Conservation (phyloP, 2,329 filamentous ascomycete genomes). For the Ilyonectria mors-panacis region DNA sequence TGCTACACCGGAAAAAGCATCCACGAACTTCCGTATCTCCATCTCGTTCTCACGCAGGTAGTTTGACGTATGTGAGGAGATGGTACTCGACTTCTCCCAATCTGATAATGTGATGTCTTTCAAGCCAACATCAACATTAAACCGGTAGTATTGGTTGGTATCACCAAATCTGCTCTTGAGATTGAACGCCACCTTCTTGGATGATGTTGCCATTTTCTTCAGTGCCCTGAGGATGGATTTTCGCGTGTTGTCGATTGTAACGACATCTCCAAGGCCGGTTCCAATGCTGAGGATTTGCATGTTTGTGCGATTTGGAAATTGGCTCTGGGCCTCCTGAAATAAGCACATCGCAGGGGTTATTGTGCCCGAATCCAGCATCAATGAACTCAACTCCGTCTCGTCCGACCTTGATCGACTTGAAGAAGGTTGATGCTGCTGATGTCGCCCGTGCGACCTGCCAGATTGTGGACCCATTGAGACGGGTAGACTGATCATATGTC, state of each 20-base stretch:
- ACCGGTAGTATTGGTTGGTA: constrained; percentile 42
- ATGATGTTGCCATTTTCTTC: constrained; percentile 8
- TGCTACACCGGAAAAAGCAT: not conserved
- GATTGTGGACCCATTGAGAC: constrained; percentile 43
- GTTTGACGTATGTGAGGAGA: constrained; percentile 41
- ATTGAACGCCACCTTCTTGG: not conserved
- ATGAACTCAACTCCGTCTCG: constrained; percentile 47
- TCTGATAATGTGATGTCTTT: constrained; percentile 45
- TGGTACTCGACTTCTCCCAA: constrained; percentile 43
- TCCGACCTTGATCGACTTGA: constrained; percentile 49
- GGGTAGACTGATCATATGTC: constrained; percentile 44
- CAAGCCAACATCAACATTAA: constrained; percentile 49
- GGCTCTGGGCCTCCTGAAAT: constrained; percentile 45
- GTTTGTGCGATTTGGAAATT: constrained; percentile 38
- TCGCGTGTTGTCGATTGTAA: not conserved
- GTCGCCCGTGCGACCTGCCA: constrained; percentile 51
- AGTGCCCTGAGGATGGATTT: constrained; percentile 7
- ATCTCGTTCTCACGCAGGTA: constrained; percentile 34
- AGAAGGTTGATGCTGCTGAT: constrained; percentile 49
- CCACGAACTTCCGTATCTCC: constrained; percentile 5
- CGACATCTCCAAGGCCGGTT: constrained; percentile 5
- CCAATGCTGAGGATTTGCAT: constrained; percentile 14
- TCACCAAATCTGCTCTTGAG: constrained; percentile 35
- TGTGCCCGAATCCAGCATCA: constrained; percentile 50
- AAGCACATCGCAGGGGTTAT: constrained; percentile 51